A percentile compares a stretch with the other conserved stretches of the same genome.
phyloP scores from a whole-genome alignment of 768 basidiomycete genomes.

The Tulasnella sp. region DNA sequence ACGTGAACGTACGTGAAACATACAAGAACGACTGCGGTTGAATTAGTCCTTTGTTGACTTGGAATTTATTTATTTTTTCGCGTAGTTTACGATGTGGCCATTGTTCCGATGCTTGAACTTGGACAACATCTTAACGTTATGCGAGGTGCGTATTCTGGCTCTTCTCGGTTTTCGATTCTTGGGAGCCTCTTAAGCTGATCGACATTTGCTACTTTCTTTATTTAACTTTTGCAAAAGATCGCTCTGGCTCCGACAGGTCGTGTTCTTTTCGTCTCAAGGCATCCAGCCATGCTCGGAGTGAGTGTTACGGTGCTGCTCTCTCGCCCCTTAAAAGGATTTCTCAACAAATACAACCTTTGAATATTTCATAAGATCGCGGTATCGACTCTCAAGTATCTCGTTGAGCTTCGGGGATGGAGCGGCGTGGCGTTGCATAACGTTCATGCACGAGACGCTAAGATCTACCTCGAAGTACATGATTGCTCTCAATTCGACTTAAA shows the following conservation, averaged over 20 bases:
- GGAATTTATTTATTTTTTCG: background rate
- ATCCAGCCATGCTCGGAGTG: conserved; percentile 85
- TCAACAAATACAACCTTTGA: background rate
- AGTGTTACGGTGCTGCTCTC: conserved; percentile 20
- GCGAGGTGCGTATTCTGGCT: conserved; percentile 47
- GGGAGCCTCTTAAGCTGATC: background rate
- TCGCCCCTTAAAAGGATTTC: no score
- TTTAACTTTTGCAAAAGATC: conserved; percentile 37
- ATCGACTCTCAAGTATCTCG: conserved; percentile 80
- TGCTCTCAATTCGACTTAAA: background rate
- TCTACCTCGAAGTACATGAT: conserved; percentile 56
- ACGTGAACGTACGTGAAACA: conserved; percentile 64
- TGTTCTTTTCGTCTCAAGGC: conserved; percentile 76
- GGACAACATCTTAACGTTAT: conserved; percentile 86
- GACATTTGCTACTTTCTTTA: background rate
- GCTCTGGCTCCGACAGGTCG: conserved; percentile 80
- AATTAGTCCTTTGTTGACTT: background rate
- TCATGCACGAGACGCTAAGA: conserved; percentile 81
- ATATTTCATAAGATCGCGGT: conserved; percentile 61
- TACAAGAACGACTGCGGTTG: no score
- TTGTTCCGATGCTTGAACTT: conserved; percentile 86
- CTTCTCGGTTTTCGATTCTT: background rate
- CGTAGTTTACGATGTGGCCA: conserved; percentile 87
- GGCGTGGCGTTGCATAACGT: conserved; percentile 75
- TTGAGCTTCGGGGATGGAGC: conserved; percentile 87